These are phyloP conservation scores for Schwanniomyces etchellsii DNA, from an alignment of 1,139 yeast species.

Conservation along the genomic window DNA sequence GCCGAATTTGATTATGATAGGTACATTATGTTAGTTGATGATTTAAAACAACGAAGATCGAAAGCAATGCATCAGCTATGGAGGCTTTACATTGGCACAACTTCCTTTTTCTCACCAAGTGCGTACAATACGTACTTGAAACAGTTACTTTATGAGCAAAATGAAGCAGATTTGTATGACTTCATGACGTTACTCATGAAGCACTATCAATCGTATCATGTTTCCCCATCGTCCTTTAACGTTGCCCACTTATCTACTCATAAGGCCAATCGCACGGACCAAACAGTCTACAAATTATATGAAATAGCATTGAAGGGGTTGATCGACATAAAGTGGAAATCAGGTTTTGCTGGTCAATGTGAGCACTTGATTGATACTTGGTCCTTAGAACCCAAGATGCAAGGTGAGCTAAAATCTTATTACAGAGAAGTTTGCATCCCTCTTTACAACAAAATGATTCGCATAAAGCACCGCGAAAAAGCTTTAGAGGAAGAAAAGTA, in stretches of 20 bases:
- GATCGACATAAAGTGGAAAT: constrained; percentile 24
- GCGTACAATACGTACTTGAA: constrained; percentile 21
- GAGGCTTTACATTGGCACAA: constrained; percentile 22
- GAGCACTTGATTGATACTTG: constrained; percentile 31
- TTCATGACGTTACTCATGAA: constrained; percentile 16
- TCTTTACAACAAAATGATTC: constrained; percentile 17
- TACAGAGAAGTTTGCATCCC: constrained; percentile 8
- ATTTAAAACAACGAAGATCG: constrained; percentile 20
- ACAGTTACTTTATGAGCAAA: constrained; percentile 14
- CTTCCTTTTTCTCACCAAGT: constrained; percentile 19
- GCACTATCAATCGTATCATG: constrained; percentile 16
- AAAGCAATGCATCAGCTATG: constrained; percentile 28
- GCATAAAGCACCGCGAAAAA: constrained; percentile 17
- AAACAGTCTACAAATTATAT: constrained; percentile 19
- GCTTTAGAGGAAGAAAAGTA: constrained; percentile 22
- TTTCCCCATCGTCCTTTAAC: constrained; percentile 24
- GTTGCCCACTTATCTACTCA: constrained; percentile 9
- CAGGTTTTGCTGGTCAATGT: constrained; percentile 25
- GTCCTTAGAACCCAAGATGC: constrained; percentile 31
- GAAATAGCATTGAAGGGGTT: constrained; percentile 19
- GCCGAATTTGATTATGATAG: constrained; percentile 38
- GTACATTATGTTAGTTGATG: constrained; percentile 23
- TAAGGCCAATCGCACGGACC: constrained; percentile 12
- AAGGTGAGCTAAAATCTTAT: constrained; percentile 9
- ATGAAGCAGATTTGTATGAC: constrained; percentile 17